Percentiles rank a stretch among this genome's conserved stretches.
phyloP scores from a whole-genome alignment of 1,284 basidiomycete species.

The Agroathelia rolfsii region DNA sequence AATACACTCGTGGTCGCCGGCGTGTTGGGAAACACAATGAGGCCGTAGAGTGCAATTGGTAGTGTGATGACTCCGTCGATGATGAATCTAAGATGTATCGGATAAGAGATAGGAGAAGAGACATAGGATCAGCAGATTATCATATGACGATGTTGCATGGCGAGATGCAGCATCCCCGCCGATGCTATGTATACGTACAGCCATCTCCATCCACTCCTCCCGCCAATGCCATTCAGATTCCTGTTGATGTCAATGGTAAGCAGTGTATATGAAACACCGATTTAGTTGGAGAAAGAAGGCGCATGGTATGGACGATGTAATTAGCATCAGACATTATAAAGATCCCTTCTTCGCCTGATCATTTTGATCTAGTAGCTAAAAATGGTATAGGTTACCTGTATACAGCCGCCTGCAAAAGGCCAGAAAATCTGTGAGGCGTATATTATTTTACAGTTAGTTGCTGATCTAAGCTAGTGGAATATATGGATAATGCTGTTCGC shows the following conservation, averaged over 20 bases:
- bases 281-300: background rate
- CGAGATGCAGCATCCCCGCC: too few relatives aligned
- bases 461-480: constrained; percentile 3
- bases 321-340: too few relatives aligned
- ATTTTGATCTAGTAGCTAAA: too few relatives aligned
- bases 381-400: constrained; percentile 31
- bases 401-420: constrained; percentile 58
- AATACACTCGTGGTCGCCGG: constrained; percentile 57
- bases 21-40: constrained; percentile 63
- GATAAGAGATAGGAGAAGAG: constrained; percentile 3
- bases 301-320: too few relatives aligned
- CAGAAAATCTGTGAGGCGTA: constrained; percentile 44
- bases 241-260: too few relatives aligned
- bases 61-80: constrained; percentile 68
- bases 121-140: constrained; percentile 1
- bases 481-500: constrained; percentile 2
- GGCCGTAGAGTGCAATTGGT: constrained; percentile 65
- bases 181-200: constrained; percentile 35
- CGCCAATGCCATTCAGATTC: constrained; percentile 46
- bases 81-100: constrained; percentile 39
- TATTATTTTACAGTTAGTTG: constrained; percentile 1
- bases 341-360: too few relatives aligned
- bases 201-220: constrained; percentile 66
- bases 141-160: background rate
- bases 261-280: too few relatives aligned